phyloP scores from a whole-genome alignment of 768 basidiomycete genomes.

The Boletus speciosus region DNA sequence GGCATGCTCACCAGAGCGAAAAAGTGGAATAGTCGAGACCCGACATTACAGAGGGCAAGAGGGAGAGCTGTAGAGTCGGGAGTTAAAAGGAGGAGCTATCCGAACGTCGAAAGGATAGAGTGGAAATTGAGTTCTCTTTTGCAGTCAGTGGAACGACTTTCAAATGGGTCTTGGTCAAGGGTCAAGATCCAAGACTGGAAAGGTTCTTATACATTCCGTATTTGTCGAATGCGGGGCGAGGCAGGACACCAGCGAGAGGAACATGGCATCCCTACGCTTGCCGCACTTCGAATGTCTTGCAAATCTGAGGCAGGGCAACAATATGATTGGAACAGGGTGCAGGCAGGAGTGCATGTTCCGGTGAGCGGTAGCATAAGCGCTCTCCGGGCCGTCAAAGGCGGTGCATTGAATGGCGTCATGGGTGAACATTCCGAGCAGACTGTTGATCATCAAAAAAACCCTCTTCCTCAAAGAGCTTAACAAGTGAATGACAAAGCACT shows the following conservation, averaged over 20 bases:
- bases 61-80: slow-evolving; percentile 1
- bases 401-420: slow-evolving; percentile 27
- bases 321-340: slow-evolving; percentile 31
- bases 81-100: slow-evolving; percentile 5
- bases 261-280: slow-evolving; percentile 30
- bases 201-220: slow-evolving; percentile 27
- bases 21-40: slow-evolving; percentile 28
- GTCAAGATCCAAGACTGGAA: slow-evolving; percentile 21
- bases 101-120: slow-evolving; percentile 4
- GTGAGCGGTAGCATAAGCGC: slow-evolving; percentile 26
- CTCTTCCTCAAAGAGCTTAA: slow-evolving; percentile 32
- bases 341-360: slow-evolving; percentile 30
- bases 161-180: slow-evolving; percentile 25
- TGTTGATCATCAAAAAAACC: slow-evolving; percentile 29
- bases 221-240: slow-evolving; percentile 25
- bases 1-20: slow-evolving; percentile 20
- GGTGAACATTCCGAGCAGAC: slow-evolving; percentile 15
- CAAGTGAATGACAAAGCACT: slow-evolving; percentile 18
- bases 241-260: slow-evolving; percentile 17
- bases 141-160: slow-evolving; percentile 18
- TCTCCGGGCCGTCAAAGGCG: slow-evolving; percentile 25
- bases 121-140: slow-evolving; percentile 20
- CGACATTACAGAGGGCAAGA: slow-evolving; percentile 15
- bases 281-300: slow-evolving; percentile 27
- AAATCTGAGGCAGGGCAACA: slow-evolving; percentile 32